These are phyloP conservation scores for Piromyces sp. DNA, from an alignment of 192 early-diverging fungal species.

Conservation along the genomic window DNA sequence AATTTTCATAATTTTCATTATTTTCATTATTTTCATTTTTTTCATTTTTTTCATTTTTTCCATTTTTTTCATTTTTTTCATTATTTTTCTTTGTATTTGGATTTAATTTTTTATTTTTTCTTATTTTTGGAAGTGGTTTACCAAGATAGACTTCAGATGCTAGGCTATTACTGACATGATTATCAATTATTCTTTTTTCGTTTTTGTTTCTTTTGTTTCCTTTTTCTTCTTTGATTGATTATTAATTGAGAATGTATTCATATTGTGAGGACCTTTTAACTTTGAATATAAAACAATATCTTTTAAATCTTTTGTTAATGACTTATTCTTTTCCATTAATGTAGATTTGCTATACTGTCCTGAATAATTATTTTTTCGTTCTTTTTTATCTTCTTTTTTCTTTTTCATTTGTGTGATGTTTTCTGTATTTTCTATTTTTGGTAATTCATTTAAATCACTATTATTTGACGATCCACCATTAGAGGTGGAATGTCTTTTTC, in stretches of 20 bases:
- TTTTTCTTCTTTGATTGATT: background rate
- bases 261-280: background rate
- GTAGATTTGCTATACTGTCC: background rate
- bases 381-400: background rate
- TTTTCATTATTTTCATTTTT: no score
- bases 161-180: background rate
- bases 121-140: background rate
- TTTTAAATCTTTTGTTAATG: background rate
- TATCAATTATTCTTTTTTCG: background rate
- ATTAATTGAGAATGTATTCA: background rate
- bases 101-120: no score
- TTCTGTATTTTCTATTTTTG: background rate
- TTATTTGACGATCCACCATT: background rate
- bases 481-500: no score
- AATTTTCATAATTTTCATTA: no score
- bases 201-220: background rate
- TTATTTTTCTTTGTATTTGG: no score
- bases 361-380: background rate
- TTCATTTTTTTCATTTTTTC: no score
- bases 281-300: background rate
- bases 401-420: background rate
- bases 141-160: background rate
- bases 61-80: no score
- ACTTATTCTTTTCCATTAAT: background rate
- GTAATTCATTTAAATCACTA: background rate